Percentiles rank a stretch among this genome's conserved stretches.
phyloP scores from a whole-genome alignment of 805 yeast genomes.

The Priceomyces haplophilus region DNA sequence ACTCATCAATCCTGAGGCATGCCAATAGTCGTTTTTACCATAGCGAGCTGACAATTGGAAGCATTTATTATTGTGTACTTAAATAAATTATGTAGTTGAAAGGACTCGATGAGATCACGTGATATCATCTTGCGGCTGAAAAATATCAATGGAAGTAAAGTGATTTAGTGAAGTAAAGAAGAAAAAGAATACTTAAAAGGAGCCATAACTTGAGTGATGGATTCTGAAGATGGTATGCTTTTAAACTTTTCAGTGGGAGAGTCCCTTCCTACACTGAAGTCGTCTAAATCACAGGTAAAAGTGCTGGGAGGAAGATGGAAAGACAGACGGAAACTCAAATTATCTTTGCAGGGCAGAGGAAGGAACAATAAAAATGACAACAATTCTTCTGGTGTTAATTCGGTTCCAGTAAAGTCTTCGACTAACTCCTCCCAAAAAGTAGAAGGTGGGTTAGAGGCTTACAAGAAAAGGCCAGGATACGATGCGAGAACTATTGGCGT shows the following conservation, averaged over 20 bases:
- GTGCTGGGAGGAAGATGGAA: conserved; percentile 79
- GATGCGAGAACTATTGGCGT: background rate
- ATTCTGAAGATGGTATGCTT: conserved; percentile 67
- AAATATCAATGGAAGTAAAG: background rate
- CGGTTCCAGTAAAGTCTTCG: conserved; percentile 16
- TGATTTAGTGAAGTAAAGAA: background rate
- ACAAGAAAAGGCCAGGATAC: background rate
- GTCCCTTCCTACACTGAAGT: conserved; percentile 15
- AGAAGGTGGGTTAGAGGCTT: background rate
- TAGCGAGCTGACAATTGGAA: too few relatives aligned
- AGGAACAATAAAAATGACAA: conserved; percentile 17
- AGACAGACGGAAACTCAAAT: conserved; percentile 65
- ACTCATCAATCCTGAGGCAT: conserved; percentile 13
- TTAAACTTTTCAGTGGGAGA: conserved; percentile 62
- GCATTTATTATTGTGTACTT: background rate
- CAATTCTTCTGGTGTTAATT: conserved; percentile 31
- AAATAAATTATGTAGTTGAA: too few relatives aligned
- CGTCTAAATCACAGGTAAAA: conserved; percentile 29
- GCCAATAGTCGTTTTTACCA: background rate
- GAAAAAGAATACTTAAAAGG: background rate
- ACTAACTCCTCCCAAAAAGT: background rate
- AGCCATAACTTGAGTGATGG: conserved; percentile 17
- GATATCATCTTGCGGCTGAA: conserved; percentile 10
- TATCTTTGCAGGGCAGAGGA: conserved; percentile 46
- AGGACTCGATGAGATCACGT: conserved; percentile 9